Percentiles rank a stretch among this genome's conserved stretches.
These are phyloP conservation scores for Juglanconis juglandina DNA, from an alignment of 2,329 filamentous ascomycete species.

Conservation along the genomic window DNA sequence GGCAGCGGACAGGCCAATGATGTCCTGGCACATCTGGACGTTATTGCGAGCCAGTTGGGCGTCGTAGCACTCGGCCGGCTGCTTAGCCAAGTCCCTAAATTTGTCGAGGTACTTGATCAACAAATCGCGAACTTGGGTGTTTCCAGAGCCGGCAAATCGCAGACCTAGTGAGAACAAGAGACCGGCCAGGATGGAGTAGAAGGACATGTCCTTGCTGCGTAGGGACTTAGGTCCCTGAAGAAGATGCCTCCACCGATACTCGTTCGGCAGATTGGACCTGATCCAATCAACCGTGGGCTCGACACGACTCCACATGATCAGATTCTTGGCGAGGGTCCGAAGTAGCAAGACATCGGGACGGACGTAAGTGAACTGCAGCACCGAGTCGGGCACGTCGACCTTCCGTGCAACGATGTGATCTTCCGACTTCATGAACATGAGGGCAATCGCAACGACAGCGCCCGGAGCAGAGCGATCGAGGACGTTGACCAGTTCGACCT, in stretches of 20 bases:
- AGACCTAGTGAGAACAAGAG: constrained; percentile 78
- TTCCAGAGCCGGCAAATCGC: constrained; percentile 70
- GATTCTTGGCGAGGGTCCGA: constrained; percentile 80
- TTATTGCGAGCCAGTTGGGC: constrained; percentile 78
- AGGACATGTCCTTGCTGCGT: constrained; percentile 79
- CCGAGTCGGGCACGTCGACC: constrained; percentile 86
- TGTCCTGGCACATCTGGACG: constrained; percentile 85
- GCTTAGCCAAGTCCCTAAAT: constrained; percentile 72
- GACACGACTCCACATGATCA: constrained; percentile 91
- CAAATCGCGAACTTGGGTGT: constrained; percentile 70
- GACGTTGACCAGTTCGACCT: constrained; percentile 87
- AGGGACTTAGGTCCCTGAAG: constrained; percentile 60
- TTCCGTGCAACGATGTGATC: constrained; percentile 83
- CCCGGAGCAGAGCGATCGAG: constrained; percentile 89
- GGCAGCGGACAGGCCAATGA: constrained; percentile 75
- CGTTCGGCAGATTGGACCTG: constrained; percentile 64
- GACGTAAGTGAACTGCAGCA: constrained; percentile 91
- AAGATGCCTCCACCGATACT: constrained; percentile 61
- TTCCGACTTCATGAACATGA: constrained; percentile 97
- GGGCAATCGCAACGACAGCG: constrained; percentile 82
- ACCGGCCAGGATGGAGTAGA: constrained; percentile 88
- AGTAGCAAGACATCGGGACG: constrained; percentile 89
- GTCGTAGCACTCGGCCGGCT: constrained; percentile 66
- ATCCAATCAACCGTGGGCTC: constrained; percentile 73
- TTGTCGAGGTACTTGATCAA: constrained; percentile 81